Percentiles rank a stretch among this genome's conserved stretches.
phyloP scores from a whole-genome alignment of 805 yeast species.

The Ogataea sp. region DNA sequence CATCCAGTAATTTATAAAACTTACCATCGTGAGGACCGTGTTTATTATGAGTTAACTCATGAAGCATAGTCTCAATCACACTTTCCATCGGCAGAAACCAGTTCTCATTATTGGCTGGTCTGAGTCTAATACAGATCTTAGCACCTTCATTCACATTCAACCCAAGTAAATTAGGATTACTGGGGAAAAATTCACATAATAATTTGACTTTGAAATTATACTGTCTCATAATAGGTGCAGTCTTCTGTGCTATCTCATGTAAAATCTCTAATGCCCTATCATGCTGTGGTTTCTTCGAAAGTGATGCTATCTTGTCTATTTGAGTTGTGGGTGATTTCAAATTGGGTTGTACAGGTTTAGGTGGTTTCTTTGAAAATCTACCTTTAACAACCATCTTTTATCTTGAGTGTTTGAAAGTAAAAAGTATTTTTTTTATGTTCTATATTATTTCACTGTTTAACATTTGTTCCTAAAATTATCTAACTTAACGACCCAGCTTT shows the following conservation, averaged over 20 bases:
- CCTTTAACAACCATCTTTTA: constrained; percentile 1
- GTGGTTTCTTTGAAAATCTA: background rate
- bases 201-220: constrained; percentile 57
- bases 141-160: constrained; percentile 74
- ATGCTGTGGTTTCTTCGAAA: constrained; percentile 32
- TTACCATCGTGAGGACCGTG: constrained; percentile 72
- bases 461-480: background rate
- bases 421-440: background rate
- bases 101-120: constrained; percentile 45
- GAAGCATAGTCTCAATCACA: constrained; percentile 76
- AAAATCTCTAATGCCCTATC: constrained; percentile 52
- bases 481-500: too few species aligned
- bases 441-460: background rate
- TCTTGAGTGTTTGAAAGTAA: background rate
- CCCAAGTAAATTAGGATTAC: constrained; percentile 57
- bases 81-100: constrained; percentile 56
- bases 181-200: constrained; percentile 79
- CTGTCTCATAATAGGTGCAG: constrained; percentile 72
- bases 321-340: constrained; percentile 25
- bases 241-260: constrained; percentile 59
- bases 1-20: constrained; percentile 62
- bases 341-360: constrained; percentile 4
- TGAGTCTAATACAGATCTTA: constrained; percentile 62
- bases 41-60: constrained; percentile 77
- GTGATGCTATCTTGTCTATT: constrained; percentile 32